Base-by-base conservation (phyloP, 306 rosid species). In the Potentilla sterilis region DNA sequence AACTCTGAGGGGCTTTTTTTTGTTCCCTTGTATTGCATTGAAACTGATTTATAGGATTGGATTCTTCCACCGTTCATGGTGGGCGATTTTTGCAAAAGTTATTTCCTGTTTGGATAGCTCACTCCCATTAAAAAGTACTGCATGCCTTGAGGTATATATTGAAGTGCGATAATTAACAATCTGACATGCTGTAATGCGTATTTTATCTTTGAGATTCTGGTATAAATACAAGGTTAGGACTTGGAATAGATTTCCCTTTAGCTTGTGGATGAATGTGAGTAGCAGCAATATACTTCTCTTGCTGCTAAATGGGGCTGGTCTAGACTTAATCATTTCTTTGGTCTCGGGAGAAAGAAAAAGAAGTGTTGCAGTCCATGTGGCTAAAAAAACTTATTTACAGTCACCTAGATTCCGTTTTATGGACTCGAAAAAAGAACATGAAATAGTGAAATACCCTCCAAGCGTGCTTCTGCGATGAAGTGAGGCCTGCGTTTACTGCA, bases 11-110 rank as follows among this genome's bases (percentile, higher is more conserved):
- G 83, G 68, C 69, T 79, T 76, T 72, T 67, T 47, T 61, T 47
- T 21, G 49, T 64, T 67, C 73, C 74, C 47, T 46, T 74, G 62
- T 80, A n/a, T 70, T 37, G 61, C 79, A 70, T 72, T 74, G 21
- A 32, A 59, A 74, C 42, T 15, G 32, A 67, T 48, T 70, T 72
- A 58, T 61, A 48, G 48, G 48, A 55, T 18, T 54, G 44, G 81
- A 15, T 69, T 44, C 77, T 55, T 52, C 71, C 57, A n/a, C 38
- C 8, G 4, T 63, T 68, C 72, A 7, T 12, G 35, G 74, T 22
- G 63, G 58, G 43, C 37, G 55, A 43, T 73, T 77, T 77, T 77
- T 80, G 77, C 79, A 24, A 37, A 72, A 61, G 19, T 37, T 37
- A 9, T 64, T 18, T 63, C 10, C 43, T 4, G 15, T 64, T 7